Base-by-base conservation (phyloP, 352 stramenopile genomes). In the Pythium grandisporangium region DNA sequence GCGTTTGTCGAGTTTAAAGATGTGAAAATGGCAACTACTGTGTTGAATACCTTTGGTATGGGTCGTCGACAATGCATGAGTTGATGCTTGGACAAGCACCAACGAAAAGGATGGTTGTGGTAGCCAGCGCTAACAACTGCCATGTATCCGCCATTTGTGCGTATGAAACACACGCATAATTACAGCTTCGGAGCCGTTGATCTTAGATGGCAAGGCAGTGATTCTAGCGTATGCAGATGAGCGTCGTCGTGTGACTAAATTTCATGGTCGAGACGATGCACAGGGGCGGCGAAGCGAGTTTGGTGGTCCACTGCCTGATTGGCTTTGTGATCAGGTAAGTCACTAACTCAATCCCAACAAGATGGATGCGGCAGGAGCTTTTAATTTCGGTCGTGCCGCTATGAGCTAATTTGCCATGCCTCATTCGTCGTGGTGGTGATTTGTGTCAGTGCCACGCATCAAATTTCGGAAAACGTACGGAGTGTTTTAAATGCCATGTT, bases 1-100 rank as follows among this genome's bases (percentile, higher is more conserved):
- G 80, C 70, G 5, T 93, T 90, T 35, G 73, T 84, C 22, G 65
- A 88, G 34, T 91, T 93, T 55, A 51, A 58, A 6, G 70, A 49
- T 7, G 49, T 84, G 3, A 64, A 83, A 13, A 61, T 58, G 35
- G 75, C 80, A 5, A 70, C 48, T 20, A 44, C 63, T 42, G 75
- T 75, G 12, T 45, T 88, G 36, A 52, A 66, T 14, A 53, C 68
- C 0, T 93, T 83, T 43, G 67, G 79, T 92, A 57, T 12, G 37
- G 10, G 26, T 25, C 6, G 13, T 29, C 4, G 6, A 35, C 2
- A 5, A 6, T 33, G 2, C 16, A 37, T 30, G 26, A 17, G 20
- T 2, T 30, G 10, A 10, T 37, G 17, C 44, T 48, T 5, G 32
- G 6, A 26, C 33, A 38, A 20, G 4, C n/a, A n/a, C n/a, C n/a